Conservation (phyloP, 192 early-diverging fungal genomes). For the Podila verticillata region DNA sequence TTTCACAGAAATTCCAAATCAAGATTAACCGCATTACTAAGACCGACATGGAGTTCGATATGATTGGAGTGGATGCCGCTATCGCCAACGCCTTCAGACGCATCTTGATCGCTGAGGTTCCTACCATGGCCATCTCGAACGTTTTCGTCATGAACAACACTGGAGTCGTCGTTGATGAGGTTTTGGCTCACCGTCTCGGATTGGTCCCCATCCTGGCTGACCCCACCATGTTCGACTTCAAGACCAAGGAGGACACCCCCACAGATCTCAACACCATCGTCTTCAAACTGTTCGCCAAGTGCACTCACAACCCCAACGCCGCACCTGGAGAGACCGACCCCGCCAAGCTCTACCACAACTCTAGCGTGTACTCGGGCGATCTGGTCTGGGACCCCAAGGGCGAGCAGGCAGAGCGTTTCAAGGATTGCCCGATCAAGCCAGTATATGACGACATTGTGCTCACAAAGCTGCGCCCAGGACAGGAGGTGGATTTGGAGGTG, state of each 20-base stretch:
- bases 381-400: slow-evolving; percentile 93
- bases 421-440: slow-evolving; percentile 72
- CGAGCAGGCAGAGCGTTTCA: slow-evolving; percentile 81
- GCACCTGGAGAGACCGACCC: slow-evolving; percentile 75
- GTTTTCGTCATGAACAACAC: slow-evolving; percentile 95
- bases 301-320: slow-evolving; percentile 70
- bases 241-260: slow-evolving; percentile 73
- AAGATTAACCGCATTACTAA: slow-evolving; percentile 73
- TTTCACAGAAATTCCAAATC: slow-evolving; percentile 73
- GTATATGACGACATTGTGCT: slow-evolving; percentile 94
- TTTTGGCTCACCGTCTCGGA: slow-evolving; percentile 91
- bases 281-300: slow-evolving; percentile 83
- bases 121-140: slow-evolving; percentile 97
- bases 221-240: slow-evolving; percentile 83
- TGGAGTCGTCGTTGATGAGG: slow-evolving; percentile 91
- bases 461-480: slow-evolving; percentile 92
- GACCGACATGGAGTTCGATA: slow-evolving; percentile 93
- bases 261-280: slow-evolving; percentile 96
- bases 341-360: slow-evolving; percentile 75
- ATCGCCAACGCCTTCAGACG: slow-evolving; percentile 95
- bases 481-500: slow-evolving; percentile 83
- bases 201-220: slow-evolving; percentile 92
- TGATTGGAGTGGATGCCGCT: slow-evolving; percentile 92
- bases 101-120: slow-evolving; percentile 95
- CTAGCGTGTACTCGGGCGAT: slow-evolving; percentile 77